Evolutionary conservation across 345 rosid species (phyloP).

Genomic region (Cochlearia excelsa): DNA sequence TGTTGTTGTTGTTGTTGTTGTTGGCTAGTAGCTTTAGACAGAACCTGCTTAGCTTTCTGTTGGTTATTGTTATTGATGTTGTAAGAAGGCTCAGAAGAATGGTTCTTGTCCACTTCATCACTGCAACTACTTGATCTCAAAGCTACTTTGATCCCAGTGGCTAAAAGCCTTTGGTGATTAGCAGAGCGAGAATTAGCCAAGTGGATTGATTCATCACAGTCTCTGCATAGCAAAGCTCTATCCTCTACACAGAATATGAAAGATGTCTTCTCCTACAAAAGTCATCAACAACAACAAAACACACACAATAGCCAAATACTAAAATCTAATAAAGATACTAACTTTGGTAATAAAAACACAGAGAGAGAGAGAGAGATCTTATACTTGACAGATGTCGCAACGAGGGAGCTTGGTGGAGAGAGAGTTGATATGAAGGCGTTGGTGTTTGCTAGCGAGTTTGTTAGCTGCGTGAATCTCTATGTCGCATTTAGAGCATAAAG

Average conservation of each 20-base stretch:
- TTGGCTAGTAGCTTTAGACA: slow-evolving; percentile 42
- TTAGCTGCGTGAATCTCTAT: slow-evolving; percentile 92
- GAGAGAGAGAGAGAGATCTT: no score
- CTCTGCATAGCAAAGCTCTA: slow-evolving; percentile 83
- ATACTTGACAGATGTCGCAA: slow-evolving; percentile 89
- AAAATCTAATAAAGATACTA: background rate
- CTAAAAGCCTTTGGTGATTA: slow-evolving; percentile 82
- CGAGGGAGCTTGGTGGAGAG: slow-evolving; percentile 75
- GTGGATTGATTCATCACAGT: slow-evolving; percentile 86
- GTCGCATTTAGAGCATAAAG: slow-evolving; percentile 80
- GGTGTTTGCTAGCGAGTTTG: slow-evolving; percentile 94
- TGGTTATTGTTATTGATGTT: slow-evolving; percentile 13
- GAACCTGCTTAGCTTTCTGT: slow-evolving; percentile 42
- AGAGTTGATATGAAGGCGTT: slow-evolving; percentile 78
- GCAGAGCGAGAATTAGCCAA: slow-evolving; percentile 72
- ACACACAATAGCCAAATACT: no score
- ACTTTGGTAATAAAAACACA: background rate
- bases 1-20: slow-evolving; percentile 21
- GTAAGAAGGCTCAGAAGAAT: slow-evolving; percentile 53
- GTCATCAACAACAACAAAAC: background rate
- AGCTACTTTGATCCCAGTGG: slow-evolving; percentile 88
- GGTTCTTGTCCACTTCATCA: slow-evolving; percentile 43
- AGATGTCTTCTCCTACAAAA: slow-evolving; percentile 78
- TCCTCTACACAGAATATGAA: slow-evolving; percentile 98
- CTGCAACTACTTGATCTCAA: slow-evolving; percentile 58